phyloP scores from a whole-genome alignment of 75 land plant genomes.

The Chamaecyparis obtusa region DNA sequence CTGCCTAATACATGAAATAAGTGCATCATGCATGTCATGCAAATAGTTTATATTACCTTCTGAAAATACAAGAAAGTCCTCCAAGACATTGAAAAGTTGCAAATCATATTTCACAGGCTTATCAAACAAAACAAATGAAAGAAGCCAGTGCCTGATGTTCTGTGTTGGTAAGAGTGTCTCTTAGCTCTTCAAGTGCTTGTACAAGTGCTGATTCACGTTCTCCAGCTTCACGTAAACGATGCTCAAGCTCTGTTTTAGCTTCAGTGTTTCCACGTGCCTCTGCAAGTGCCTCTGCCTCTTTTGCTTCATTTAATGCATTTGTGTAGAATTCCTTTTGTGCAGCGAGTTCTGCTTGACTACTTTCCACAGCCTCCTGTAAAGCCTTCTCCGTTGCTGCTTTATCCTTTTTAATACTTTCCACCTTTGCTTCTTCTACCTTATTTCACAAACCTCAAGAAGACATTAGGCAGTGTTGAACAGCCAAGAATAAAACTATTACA shows the following conservation, averaged over 20 bases:
- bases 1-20: slow-evolving; percentile 49
- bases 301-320: slow-evolving; percentile 85
- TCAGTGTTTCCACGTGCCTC: slow-evolving; percentile 89
- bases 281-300: slow-evolving; percentile 91
- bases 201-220: slow-evolving; percentile 87
- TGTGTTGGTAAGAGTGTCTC: slow-evolving; percentile 78
- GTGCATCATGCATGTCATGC: neutral
- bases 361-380: slow-evolving; percentile 93
- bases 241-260: slow-evolving; percentile 82
- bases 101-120: slow-evolving; percentile 3
- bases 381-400: slow-evolving; percentile 91
- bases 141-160: slow-evolving; percentile 75
- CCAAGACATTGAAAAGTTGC: neutral
- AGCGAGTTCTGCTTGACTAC: slow-evolving; percentile 83
- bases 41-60: neutral
- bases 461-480: neutral
- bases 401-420: slow-evolving; percentile 92
- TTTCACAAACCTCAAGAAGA: neutral
- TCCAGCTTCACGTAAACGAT: slow-evolving; percentile 68
- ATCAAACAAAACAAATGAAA: neutral
- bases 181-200: slow-evolving; percentile 91
- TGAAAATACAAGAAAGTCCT: neutral
- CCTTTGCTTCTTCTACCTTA: slow-evolving; percentile 97
- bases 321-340: slow-evolving; percentile 90
- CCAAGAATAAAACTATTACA: neutral